Base-by-base conservation (phyloP, 169 alveolate genomes). In the Cryptosporidium canis region DNA sequence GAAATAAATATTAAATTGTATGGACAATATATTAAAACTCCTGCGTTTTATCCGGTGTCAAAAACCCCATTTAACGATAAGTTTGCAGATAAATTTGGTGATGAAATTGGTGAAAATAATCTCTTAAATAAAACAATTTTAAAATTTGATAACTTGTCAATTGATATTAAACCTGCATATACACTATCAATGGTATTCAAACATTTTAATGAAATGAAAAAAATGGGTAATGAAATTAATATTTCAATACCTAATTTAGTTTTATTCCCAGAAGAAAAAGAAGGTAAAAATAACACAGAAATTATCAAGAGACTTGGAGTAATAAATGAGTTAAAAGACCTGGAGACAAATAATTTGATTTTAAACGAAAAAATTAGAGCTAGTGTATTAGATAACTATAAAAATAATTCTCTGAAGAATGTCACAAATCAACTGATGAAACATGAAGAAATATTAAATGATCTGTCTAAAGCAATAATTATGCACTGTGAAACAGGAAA, bases 151-250 rank as follows among this genome's bases (percentile, higher is more conserved):
- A 55, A 58, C 29, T 39, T 55, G 41, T 77, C 87, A 1, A 77
- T 77, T 33, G 87, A 77, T 77, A 41, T 77, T 27, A 77, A 77
- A 12, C 87, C 87, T 43, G 72, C 87, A 3, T 77, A 77, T 58
- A 77, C 70, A 6, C 24, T 77, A 16, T 55, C 72, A 33, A 58
- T 77, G 87, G 70, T 77, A 18, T 77, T 77, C 39, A 77, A 77
- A 56, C 45, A 55, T 27, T 77, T 77, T 39, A 63, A 55, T 31
- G 87, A 77, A 58, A 77, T 77, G 87, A 77, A 77, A 44, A 77
- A 58, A 58, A 77, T 61, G 70, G 87, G 87, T n/a, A 77, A 41
- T 58, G 87, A 77, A 9, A 39, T 37, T 77, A 45, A 77, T 6
- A 56, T 35, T 21, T 41, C 65, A 3, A 77, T 77, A 39, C 87